phyloP scores from a whole-genome alignment of 2,329 filamentous ascomycete genomes.

The Zymoseptoria ardabiliae region DNA sequence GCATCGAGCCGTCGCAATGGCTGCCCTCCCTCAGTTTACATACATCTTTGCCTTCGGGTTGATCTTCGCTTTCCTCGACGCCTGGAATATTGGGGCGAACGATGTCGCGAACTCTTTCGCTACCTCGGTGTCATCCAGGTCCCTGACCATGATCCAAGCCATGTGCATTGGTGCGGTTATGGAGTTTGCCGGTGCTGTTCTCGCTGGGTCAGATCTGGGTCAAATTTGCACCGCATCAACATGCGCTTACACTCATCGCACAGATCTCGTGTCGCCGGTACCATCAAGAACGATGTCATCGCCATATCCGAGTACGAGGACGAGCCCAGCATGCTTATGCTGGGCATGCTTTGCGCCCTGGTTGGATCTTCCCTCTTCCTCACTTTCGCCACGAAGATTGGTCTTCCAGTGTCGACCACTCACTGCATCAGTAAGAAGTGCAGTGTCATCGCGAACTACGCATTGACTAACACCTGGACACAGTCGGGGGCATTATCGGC shows the following conservation, averaged over 20 bases:
- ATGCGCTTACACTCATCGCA: conserved; percentile 11
- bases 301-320: conserved; percentile 37
- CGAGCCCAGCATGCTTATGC: conserved; percentile 43
- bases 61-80: conserved; percentile 57
- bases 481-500: conserved; percentile 27
- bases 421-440: conserved; percentile 43
- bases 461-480: neutral
- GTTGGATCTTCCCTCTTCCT: conserved; percentile 47
- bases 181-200: conserved; percentile 46
- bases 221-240: conserved; percentile 22
- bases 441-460: neutral
- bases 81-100: conserved; percentile 55
- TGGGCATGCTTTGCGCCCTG: conserved; percentile 49
- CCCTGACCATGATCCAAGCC: conserved; percentile 44
- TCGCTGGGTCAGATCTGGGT: conserved; percentile 21
- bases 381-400: conserved; percentile 45
- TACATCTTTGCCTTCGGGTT: conserved; percentile 56
- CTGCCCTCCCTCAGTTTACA: conserved; percentile 46
- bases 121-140: conserved; percentile 43
- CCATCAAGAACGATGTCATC: conserved; percentile 44
- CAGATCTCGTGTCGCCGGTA: conserved; percentile 35
- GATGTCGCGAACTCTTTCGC: conserved; percentile 49
- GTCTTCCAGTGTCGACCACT: conserved; percentile 49
- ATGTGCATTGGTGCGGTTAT: conserved; percentile 43
- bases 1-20: conserved; percentile 20